A percentile compares a stretch with the other conserved stretches of the same genome.
Evolutionary conservation across 108 stramenopile species (phyloP).

Genomic region (Nannochloropsis oceanica): DNA sequence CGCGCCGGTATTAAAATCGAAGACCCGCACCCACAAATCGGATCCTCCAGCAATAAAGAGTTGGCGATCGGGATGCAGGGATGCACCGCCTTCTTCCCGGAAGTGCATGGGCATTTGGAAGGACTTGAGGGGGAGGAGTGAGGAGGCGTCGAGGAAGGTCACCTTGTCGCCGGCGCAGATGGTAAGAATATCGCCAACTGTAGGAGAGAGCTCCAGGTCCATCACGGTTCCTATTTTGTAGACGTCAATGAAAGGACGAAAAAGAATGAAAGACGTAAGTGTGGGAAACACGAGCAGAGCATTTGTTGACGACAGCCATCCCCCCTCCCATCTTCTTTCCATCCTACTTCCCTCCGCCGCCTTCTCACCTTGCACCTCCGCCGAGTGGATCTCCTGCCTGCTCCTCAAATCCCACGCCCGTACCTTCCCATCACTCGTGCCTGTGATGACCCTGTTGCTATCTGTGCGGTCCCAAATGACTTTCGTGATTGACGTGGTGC

Average conservation of each 20-base stretch:
- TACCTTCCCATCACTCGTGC: constrained; percentile 15
- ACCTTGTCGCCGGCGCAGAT: constrained; percentile 72
- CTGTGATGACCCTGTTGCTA: constrained; percentile 7
- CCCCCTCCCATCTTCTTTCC: background rate
- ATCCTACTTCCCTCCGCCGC: background rate
- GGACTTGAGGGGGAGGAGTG: background rate
- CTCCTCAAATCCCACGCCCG: constrained; percentile 18
- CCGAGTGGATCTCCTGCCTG: background rate
- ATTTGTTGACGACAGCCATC: background rate
- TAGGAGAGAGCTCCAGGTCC: constrained; percentile 68
- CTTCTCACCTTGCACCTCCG: constrained; percentile 11
- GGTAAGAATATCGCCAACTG: constrained; percentile 45
- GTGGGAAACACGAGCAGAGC: background rate
- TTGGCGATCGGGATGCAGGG: constrained; percentile 64
- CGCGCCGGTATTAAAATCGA: constrained; percentile 69
- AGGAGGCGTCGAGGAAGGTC: constrained; percentile 51
- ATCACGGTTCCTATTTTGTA: constrained; percentile 52
- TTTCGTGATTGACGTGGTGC: background rate
- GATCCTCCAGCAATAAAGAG: constrained; percentile 64
- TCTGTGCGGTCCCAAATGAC: constrained; percentile 5
- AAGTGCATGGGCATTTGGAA: constrained; percentile 84
- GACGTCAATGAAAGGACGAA: background rate
- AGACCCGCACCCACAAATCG: constrained; percentile 87
- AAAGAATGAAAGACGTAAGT: background rate
- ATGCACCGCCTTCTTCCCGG: constrained; percentile 79